Percentiles rank a stretch among this genome's conserved stretches.
Conservation (phyloP, 2,329 filamentous ascomycete species). For the Plectosphaerella sp. region DNA sequence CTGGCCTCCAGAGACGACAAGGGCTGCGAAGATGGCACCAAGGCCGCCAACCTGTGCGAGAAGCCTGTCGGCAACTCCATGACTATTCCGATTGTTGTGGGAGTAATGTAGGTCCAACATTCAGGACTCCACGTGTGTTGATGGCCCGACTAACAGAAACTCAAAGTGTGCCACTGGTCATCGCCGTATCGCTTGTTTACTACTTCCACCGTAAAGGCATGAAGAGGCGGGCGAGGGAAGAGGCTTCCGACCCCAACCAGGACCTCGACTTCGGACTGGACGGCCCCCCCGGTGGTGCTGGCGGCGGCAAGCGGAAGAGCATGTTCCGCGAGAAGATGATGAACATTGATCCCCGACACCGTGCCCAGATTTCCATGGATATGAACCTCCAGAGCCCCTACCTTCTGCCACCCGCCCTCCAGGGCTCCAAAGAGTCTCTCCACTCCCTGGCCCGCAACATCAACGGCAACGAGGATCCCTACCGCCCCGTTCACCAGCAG, state of each 20-base stretch:
- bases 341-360: constrained; percentile 26
- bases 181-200: constrained; percentile 62
- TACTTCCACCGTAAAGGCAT: constrained; percentile 77
- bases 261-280: constrained; percentile 89
- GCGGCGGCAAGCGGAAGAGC: constrained; percentile 40
- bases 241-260: constrained; percentile 80
- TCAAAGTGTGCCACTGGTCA: constrained; percentile 68
- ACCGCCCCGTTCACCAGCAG: constrained; percentile 54
- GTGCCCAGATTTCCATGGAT: constrained; percentile 62
- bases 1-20: neutral
- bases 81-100: constrained; percentile 63
- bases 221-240: constrained; percentile 68
- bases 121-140: neutral
- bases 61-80: constrained; percentile 52
- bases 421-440: constrained; percentile 79
- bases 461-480: constrained; percentile 76
- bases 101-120: constrained; percentile 60
- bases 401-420: constrained; percentile 78
- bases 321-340: constrained; percentile 46
- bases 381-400: constrained; percentile 82
- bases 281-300: constrained; percentile 16
- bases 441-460: constrained; percentile 78
- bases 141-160: constrained; percentile 11
- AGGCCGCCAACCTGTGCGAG: constrained; percentile 45
- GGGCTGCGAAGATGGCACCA: neutral